These are phyloP conservation scores for Torulaspora indica DNA, from an alignment of 805 yeast genomes.

Conservation along the genomic window DNA sequence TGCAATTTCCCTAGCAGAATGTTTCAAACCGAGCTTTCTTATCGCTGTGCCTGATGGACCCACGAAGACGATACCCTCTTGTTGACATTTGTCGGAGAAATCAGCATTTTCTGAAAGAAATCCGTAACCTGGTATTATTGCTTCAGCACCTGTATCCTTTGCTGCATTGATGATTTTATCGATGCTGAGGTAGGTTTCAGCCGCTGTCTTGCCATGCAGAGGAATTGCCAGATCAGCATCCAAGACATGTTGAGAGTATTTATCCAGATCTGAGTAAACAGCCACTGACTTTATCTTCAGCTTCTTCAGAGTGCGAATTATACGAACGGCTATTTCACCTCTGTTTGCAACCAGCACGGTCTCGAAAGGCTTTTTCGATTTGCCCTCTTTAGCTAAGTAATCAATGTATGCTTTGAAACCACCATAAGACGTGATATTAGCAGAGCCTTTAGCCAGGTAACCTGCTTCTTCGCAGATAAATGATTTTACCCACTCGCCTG, in stretches of 20 bases:
- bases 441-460: constrained; percentile 63
- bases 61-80: constrained; percentile 82
- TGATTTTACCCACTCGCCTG: constrained; percentile 84
- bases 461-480: constrained; percentile 93
- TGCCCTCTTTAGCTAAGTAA: constrained; percentile 19
- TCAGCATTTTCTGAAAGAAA: constrained; percentile 95
- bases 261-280: constrained; percentile 85
- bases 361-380: constrained; percentile 58
- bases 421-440: constrained; percentile 79
- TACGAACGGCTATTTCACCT: constrained; percentile 96
- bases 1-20: constrained; percentile 94
- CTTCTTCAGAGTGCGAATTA: constrained; percentile 80
- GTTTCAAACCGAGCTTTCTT: constrained; percentile 86
- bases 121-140: constrained; percentile 98
- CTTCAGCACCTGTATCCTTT: constrained; percentile 76
- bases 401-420: constrained; percentile 71
- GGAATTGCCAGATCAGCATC: constrained; percentile 80
- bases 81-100: constrained; percentile 80
- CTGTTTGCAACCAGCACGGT: constrained; percentile 93
- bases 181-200: constrained; percentile 82
- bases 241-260: constrained; percentile 79
- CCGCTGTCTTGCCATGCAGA: constrained; percentile 75
- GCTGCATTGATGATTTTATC: constrained; percentile 87
- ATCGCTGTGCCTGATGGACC: constrained; percentile 97
- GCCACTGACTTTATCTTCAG: constrained; percentile 77